Base-by-base conservation (phyloP, 129 eudicot genomes). In the Arctium lappa region DNA sequence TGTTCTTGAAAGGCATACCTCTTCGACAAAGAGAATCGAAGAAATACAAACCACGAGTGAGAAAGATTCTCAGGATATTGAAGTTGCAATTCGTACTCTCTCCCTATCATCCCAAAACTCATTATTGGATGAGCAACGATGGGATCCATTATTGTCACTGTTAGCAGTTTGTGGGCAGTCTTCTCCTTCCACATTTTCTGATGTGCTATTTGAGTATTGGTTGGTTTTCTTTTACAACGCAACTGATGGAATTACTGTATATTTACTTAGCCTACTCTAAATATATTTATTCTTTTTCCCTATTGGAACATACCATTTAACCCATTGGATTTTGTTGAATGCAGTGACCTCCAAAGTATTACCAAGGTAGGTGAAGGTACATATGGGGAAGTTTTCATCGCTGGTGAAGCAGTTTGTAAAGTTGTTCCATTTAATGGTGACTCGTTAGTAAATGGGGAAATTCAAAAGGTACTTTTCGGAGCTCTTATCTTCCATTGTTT, bases 381-480 rank as follows among this genome's bases (percentile, higher is more conserved):
- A n/a, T 96, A 84, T 83, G 99, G 99, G 63, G 99, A 96, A 84
- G 99, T 94, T 42, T 96, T 96, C 76, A 89, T 83, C 53, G 98
- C 97, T 65, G 99, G 99, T 46, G 75, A 63, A 73, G 80, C 86
- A 56, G 98, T 93, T 71, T 96, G 98, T 87, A 96, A 96, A 85
- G 83, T 96, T 81, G 99, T 96, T n/a, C 99, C 99, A 30, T 88
- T 93, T 86, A 89, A 90, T 81, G 99, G 99, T 73, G 95, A 96
- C 78, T 83, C 86, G 11, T 82, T 82, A 66, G 98, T 96, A 62
- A 96, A 96, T 80, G 97, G 98, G 18, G 99, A 96, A 91, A 31
- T 91, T 18, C 99, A 96, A 74, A 96, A 96, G 99, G 99, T 96
- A 87, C 63, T 56, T 60, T 40, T 38, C 27, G 66, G 32, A 62